These are phyloP conservation scores for Physcomitrellopsis africana DNA, from an alignment of 225 moss, liverwort and hornwort species.

Conservation along the genomic window DNA sequence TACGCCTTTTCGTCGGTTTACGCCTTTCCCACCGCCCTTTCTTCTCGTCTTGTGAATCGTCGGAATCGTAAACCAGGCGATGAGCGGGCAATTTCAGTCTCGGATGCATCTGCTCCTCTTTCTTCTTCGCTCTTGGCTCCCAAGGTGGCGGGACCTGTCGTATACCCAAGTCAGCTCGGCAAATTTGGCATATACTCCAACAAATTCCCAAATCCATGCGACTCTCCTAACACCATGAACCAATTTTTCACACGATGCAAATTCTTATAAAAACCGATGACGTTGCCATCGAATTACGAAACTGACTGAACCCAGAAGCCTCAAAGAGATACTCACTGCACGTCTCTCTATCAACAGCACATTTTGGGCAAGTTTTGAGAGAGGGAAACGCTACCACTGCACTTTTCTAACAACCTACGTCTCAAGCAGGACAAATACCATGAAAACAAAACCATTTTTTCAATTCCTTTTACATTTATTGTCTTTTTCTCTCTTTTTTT, in stretches of 20 bases:
- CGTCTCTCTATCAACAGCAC: not conserved
- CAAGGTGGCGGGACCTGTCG: slow-evolving; percentile 28
- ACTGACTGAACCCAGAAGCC: too few relatives aligned
- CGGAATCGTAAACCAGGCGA: not conserved
- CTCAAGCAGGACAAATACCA: too few relatives aligned
- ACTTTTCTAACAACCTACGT: too few relatives aligned
- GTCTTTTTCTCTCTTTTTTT: too few relatives aligned
- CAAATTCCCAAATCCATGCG: not conserved
- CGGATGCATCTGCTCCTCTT: not conserved
- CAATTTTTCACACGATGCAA: not conserved
- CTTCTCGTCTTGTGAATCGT: slow-evolving; percentile 15
- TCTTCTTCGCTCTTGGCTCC: not conserved
- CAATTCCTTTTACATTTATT: too few relatives aligned
- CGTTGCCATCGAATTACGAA: too few relatives aligned
- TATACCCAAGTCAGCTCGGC: not conserved
- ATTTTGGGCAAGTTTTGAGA: not conserved
- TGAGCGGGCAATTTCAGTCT: not conserved
- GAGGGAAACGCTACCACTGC: not conserved
- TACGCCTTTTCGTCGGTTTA: not conserved
- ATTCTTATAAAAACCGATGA: not conserved
- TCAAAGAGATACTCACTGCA: too few relatives aligned
- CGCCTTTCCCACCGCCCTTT: not conserved
- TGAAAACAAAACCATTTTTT: too few relatives aligned
- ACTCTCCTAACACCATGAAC: not conserved
- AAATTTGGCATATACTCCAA: not conserved